These are phyloP conservation scores for Tricholoma terreum DNA, from an alignment of 768 basidiomycete genomes.

Conservation along the genomic window DNA sequence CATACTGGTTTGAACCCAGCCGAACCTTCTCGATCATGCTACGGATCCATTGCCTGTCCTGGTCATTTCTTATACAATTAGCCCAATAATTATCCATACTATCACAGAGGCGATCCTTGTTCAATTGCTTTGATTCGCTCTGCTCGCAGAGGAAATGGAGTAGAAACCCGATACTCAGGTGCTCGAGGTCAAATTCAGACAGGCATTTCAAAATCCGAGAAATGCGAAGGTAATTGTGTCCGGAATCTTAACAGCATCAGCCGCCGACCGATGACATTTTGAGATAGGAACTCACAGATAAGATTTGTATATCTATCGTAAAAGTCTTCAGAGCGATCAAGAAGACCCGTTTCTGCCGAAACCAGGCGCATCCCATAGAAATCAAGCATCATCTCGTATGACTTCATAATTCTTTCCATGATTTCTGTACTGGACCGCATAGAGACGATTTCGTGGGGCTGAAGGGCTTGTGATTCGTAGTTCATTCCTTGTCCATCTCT, in stretches of 20 bases:
- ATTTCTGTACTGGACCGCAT: constrained; percentile 52
- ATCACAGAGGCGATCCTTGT: constrained; percentile 41
- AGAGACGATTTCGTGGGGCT: constrained; percentile 55
- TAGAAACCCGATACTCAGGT: constrained; percentile 61
- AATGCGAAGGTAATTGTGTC: constrained; percentile 77
- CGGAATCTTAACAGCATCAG: constrained; percentile 40
- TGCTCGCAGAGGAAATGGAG: constrained; percentile 70
- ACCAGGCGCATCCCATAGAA: constrained; percentile 76
- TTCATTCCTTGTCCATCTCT: constrained; percentile 69
- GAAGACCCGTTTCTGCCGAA: constrained; percentile 53
- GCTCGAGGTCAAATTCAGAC: constrained; percentile 67
- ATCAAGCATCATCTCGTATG: constrained; percentile 74
- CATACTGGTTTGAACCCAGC: constrained; percentile 31
- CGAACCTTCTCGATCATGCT: constrained; percentile 51
- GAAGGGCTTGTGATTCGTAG: constrained; percentile 60
- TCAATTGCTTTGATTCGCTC: constrained; percentile 53
- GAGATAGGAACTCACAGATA: constrained; percentile 46
- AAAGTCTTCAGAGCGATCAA: constrained; percentile 52
- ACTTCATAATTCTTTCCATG: constrained; percentile 48
- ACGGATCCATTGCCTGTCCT: constrained; percentile 55
- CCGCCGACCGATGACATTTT: background rate
- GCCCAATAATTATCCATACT: constrained; percentile 84
- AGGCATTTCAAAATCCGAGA: constrained; percentile 75
- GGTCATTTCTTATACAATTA: constrained; percentile 63
- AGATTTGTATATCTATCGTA: constrained; percentile 61